These are phyloP conservation scores for Basipetospora sp. DNA, from an alignment of 2,329 filamentous ascomycete species.

Conservation along the genomic window DNA sequence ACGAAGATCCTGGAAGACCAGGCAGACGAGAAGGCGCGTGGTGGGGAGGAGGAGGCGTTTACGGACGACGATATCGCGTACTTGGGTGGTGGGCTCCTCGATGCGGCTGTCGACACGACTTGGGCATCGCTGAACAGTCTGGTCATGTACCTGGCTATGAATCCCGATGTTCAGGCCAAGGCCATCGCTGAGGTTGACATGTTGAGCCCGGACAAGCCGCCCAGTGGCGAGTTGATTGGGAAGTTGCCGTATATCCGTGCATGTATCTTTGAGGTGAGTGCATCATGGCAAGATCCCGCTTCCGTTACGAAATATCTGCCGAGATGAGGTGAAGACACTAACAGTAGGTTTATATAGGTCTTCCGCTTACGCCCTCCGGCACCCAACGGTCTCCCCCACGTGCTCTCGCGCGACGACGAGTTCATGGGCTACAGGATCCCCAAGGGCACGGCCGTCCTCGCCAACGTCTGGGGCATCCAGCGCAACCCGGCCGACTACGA, in stretches of 20 bases:
- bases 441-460: conserved; percentile 27
- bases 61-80: conserved; percentile 11
- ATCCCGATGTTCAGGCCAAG: conserved; percentile 11
- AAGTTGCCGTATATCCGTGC: conserved; percentile 14
- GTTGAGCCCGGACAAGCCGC: conserved; percentile 10
- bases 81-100: conserved; percentile 11
- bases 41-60: not conserved
- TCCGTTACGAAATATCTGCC: no score
- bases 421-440: conserved; percentile 35
- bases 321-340: no score
- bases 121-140: conserved; percentile 13
- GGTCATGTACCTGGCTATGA: conserved; percentile 14
- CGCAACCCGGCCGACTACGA: conserved; percentile 13
- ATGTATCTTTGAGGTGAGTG: conserved; percentile 9
- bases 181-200: conserved; percentile 16
- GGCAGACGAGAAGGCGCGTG: conserved; percentile 7
- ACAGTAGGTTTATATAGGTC: no score
- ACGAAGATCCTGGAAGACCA: conserved; percentile 11
- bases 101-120: conserved; percentile 15
- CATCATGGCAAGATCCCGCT: no score
- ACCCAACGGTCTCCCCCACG: conserved; percentile 30
- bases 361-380: conserved; percentile 26
- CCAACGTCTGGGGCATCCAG: conserved; percentile 19
- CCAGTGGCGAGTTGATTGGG: conserved; percentile 17
- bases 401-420: conserved; percentile 30